phyloP scores from a whole-genome alignment of 495 filamentous ascomycete genomes.

The Penicillium soppii region DNA sequence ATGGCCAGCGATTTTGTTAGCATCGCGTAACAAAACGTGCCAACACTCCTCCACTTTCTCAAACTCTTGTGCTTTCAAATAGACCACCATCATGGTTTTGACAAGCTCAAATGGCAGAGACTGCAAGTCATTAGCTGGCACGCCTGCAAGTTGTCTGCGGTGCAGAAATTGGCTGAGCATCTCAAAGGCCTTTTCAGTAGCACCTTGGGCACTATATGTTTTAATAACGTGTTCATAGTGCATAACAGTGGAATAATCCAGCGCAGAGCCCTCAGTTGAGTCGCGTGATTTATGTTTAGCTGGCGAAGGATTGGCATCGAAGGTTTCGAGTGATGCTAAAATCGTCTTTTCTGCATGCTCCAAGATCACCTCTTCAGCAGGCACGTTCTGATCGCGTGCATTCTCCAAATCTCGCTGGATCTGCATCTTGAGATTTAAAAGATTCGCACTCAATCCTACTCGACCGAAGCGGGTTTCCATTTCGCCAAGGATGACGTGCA shows the following conservation, averaged over 20 bases:
- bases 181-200: conserved; percentile 51
- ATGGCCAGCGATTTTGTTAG: conserved; percentile 41
- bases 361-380: conserved; percentile 20
- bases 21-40: conserved; percentile 56
- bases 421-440: conserved; percentile 46
- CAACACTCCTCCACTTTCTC: conserved; percentile 64
- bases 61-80: conserved; percentile 54
- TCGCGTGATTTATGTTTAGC: conserved; percentile 20
- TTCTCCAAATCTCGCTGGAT: conserved; percentile 31
- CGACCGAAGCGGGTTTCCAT: conserved; percentile 50
- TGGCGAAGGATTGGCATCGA: conserved; percentile 26
- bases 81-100: conserved; percentile 61
- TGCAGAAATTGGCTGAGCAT: conserved; percentile 55
- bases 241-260: conserved; percentile 39
- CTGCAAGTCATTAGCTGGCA: conserved; percentile 19
- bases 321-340: conserved; percentile 24
- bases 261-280: conserved; percentile 12
- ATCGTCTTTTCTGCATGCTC: conserved; percentile 40
- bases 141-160: conserved; percentile 28
- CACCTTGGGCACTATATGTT: conserved; percentile 57
- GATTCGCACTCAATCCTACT: conserved; percentile 42
- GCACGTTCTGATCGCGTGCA: conserved; percentile 1
- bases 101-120: conserved; percentile 57
- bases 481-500: conserved; percentile 50
- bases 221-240: conserved; percentile 63